Conservation (phyloP, 2,329 filamentous ascomycete genomes). For the Neonectria punicea region DNA sequence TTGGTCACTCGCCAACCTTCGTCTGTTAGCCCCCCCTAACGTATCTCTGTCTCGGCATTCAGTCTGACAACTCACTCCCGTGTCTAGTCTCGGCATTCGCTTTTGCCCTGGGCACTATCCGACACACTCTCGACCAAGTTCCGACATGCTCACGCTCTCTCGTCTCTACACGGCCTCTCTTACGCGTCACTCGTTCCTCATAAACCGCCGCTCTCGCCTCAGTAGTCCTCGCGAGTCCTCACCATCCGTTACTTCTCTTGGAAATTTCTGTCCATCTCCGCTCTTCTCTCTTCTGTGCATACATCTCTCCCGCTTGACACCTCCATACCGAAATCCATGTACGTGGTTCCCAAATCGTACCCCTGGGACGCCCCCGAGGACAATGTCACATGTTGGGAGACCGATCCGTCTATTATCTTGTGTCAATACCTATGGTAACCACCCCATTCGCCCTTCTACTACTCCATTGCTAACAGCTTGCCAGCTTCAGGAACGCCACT, state of each 20-base stretch:
- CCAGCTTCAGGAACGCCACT: not conserved
- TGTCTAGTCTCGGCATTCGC: not conserved
- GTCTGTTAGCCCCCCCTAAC: too few species aligned
- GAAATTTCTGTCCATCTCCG: not conserved
- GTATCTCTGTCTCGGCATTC: not conserved
- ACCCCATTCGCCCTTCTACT: not conserved
- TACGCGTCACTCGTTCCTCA: not conserved
- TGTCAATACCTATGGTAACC: not conserved
- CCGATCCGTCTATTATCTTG: not conserved
- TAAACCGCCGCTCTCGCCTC: not conserved
- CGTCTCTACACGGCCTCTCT: not conserved
- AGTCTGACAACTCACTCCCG: not conserved
- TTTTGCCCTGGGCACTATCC: not conserved
- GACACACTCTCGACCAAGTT: not conserved
- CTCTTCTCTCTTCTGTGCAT: not conserved
- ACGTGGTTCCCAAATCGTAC: too few species aligned
- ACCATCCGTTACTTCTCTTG: not conserved
- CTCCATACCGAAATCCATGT: not conserved
- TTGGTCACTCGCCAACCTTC: too few species aligned
- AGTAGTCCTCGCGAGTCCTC: not conserved
- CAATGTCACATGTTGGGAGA: not conserved
- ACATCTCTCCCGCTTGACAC: too few species aligned
- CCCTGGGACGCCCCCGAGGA: not conserved
- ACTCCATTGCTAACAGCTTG: not conserved
- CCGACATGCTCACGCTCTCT: not conserved